phyloP scores from a whole-genome alignment of 495 filamentous ascomycete species.

The Podospora appendiculata region DNA sequence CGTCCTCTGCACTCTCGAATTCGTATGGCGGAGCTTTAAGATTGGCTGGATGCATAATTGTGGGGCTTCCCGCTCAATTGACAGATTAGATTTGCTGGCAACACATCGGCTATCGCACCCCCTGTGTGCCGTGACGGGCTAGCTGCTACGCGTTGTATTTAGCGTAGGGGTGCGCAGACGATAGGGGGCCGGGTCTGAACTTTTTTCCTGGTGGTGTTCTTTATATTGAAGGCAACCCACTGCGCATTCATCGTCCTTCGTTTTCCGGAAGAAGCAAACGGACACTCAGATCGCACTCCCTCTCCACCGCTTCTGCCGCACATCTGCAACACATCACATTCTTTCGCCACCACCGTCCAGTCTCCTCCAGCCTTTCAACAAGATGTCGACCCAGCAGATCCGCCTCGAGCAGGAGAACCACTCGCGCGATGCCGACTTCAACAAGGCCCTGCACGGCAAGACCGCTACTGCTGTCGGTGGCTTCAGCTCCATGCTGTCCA shows the following conservation, averaged over 20 bases:
- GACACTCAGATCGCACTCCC: too few relatives aligned
- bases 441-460: slow-evolving; percentile 84
- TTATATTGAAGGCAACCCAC: neutral
- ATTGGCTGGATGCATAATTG: neutral
- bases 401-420: slow-evolving; percentile 78
- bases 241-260: neutral
- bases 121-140: neutral
- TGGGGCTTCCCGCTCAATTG: slow-evolving; percentile 1
- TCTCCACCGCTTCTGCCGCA: neutral
- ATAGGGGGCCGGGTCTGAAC: neutral
- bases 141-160: neutral
- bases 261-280: too few relatives aligned
- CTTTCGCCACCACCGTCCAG: neutral
- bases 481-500: slow-evolving; percentile 75
- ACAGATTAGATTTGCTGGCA: slow-evolving; percentile 1
- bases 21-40: slow-evolving; percentile 1
- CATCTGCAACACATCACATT: neutral
- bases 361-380: slow-evolving; percentile 17
- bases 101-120: neutral
- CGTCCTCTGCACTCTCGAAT: neutral
- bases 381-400: slow-evolving; percentile 54
- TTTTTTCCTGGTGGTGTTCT: neutral
- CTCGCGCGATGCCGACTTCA: slow-evolving; percentile 86
- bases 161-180: neutral
- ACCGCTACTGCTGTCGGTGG: slow-evolving; percentile 64